Evolutionary conservation across 2,329 filamentous ascomycete genomes (phyloP).

Genomic region (Coniochaeta ligniaria): DNA sequence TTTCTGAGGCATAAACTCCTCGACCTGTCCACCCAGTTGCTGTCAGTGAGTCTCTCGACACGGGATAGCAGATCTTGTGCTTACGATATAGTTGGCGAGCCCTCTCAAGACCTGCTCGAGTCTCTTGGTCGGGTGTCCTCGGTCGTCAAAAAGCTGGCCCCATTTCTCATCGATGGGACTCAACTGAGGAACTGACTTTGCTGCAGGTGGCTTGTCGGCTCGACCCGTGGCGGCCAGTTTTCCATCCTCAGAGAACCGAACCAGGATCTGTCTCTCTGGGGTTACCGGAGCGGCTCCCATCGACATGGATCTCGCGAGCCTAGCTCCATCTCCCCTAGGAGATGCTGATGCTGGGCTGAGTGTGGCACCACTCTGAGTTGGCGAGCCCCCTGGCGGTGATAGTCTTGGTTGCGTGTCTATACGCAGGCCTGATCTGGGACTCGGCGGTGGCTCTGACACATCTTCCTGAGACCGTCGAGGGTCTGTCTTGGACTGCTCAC

Average conservation of each 20-base stretch:
- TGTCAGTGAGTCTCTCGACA: conserved; percentile 6
- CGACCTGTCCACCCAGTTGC: conserved; percentile 39
- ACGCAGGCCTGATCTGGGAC: not conserved
- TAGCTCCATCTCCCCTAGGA: not conserved
- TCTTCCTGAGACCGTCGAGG: not conserved
- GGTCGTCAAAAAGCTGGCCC: conserved; percentile 65
- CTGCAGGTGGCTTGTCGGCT: not conserved
- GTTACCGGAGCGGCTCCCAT: not conserved
- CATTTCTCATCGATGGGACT: conserved; percentile 65
- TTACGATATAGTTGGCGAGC: conserved; percentile 66
- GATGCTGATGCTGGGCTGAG: not conserved
- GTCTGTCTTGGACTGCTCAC: not conserved
- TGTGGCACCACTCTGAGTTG: not conserved
- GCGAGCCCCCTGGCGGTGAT: not conserved
- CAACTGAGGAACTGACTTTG: conserved; percentile 26
- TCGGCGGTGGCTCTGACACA: not conserved
- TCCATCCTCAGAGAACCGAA: not conserved
- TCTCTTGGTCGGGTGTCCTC: conserved; percentile 59
- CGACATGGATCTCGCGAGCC: not conserved
- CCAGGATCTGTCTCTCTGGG: not conserved
- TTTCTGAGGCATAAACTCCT: conserved; percentile 59
- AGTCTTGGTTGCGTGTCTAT: not conserved
- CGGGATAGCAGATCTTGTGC: conserved; percentile 13
- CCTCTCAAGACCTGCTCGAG: conserved; percentile 66
- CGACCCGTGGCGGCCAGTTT: not conserved